Conservation (phyloP, 805 yeast genomes). For the Myxozyma monticola region DNA sequence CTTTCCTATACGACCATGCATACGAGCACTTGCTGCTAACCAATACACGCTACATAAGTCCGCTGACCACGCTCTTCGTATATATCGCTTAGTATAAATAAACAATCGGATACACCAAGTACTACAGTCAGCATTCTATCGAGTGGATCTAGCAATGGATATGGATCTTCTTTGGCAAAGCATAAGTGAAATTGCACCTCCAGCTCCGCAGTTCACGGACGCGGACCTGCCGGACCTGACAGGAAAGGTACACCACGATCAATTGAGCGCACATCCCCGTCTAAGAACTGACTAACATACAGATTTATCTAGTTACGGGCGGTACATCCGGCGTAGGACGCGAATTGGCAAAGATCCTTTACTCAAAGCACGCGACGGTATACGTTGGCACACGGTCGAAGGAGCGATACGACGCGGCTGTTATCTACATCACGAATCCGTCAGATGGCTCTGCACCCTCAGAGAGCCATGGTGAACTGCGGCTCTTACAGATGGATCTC, state of each 20-base stretch:
- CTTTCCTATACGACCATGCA: too few relatives aligned
- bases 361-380: slow-evolving; percentile 18
- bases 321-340: slow-evolving; percentile 25
- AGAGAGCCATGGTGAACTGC: slow-evolving; percentile 12
- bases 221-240: slow-evolving; percentile 39
- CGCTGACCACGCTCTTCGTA: too few relatives aligned
- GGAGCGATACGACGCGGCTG: slow-evolving; percentile 13
- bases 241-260: slow-evolving; percentile 33
- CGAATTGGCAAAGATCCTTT: slow-evolving; percentile 20
- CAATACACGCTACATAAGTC: too few relatives aligned
- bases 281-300: neutral
- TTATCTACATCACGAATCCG: slow-evolving; percentile 2
- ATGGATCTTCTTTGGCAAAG: slow-evolving; percentile 21
- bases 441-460: neutral
- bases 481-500: slow-evolving; percentile 17
- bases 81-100: too few relatives aligned
- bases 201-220: slow-evolving; percentile 36
- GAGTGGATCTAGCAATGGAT: too few relatives aligned
- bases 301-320: slow-evolving; percentile 23
- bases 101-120: too few relatives aligned
- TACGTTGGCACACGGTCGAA: slow-evolving; percentile 26
- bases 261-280: neutral
- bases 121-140: too few relatives aligned
- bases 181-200: slow-evolving; percentile 25
- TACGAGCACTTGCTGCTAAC: too few relatives aligned